phyloP scores from a whole-genome alignment of 345 rosid genomes.

The Odontarrhena argentea region DNA sequence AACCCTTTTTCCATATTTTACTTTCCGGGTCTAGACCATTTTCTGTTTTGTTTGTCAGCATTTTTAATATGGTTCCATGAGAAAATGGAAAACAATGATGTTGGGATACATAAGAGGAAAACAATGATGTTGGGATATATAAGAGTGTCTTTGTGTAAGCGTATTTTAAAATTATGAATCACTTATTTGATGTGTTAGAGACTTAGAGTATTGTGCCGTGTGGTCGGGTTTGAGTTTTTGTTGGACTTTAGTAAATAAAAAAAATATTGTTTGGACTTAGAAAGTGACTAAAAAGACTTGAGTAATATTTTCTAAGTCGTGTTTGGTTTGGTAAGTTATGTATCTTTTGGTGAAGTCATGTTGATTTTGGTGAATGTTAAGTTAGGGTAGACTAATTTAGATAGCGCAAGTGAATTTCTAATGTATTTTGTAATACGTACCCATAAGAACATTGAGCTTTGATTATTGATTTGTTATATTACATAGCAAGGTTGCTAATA shows the following conservation, averaged over 20 bases:
- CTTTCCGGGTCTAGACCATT: neutral
- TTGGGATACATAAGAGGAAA: neutral
- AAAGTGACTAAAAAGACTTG: constrained; percentile 20
- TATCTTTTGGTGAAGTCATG: constrained; percentile 28
- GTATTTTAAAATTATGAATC: neutral
- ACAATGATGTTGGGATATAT: too few relatives aligned
- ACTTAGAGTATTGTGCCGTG: neutral
- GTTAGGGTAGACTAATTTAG: constrained; percentile 3
- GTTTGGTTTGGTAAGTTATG: constrained; percentile 8
- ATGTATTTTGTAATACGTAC: neutral
- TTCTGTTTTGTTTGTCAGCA: constrained; percentile 24
- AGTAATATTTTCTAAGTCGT: neutral
- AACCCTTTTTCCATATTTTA: neutral
- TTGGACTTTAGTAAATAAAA: neutral
- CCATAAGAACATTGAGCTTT: neutral
- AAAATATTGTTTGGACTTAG: neutral
- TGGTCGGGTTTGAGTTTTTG: neutral
- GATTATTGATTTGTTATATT: neutral
- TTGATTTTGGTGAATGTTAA: constrained; percentile 3
- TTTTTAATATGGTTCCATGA: constrained; percentile 3
- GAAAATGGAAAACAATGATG: neutral
- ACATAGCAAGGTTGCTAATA: neutral
- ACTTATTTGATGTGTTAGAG: constrained; percentile 12
- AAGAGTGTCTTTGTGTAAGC: constrained; percentile 4
- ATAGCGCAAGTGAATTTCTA: neutral